These are phyloP conservation scores for Nicotiana rustica DNA, from an alignment of 305 asterid species.

Conservation along the genomic window DNA sequence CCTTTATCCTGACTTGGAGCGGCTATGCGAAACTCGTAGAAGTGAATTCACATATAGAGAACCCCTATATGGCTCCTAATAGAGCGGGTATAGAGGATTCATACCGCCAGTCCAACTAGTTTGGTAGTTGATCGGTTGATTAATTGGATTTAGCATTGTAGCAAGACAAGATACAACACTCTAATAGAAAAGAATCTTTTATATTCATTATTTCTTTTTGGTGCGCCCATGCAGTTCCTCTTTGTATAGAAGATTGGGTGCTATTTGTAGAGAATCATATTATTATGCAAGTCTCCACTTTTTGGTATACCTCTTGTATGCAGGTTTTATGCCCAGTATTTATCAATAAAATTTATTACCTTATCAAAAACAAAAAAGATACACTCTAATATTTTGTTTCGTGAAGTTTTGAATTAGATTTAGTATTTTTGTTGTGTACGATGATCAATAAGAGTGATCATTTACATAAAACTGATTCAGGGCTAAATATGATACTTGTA, in stretches of 20 bases:
- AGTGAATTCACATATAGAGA: slow-evolving; percentile 15
- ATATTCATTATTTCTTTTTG: too few relatives aligned
- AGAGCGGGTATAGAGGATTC: slow-evolving; percentile 19
- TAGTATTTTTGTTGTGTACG: slow-evolving; percentile 19
- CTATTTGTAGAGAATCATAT: too few relatives aligned
- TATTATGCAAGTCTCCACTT: too few relatives aligned
- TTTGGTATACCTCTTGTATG: too few relatives aligned
- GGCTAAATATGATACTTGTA: slow-evolving; percentile 23
- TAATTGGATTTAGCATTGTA: slow-evolving; percentile 11
- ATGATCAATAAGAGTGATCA: neutral
- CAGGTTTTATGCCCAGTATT: too few relatives aligned
- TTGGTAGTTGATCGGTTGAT: neutral
- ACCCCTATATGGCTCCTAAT: slow-evolving; percentile 18
- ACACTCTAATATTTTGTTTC: neutral
- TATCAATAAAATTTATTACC: too few relatives aligned
- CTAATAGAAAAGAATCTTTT: neutral
- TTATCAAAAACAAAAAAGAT: neutral
- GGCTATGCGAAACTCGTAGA: neutral
- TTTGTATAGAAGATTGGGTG: too few relatives aligned
- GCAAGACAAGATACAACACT: neutral
- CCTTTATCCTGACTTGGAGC: neutral
- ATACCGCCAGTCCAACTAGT: neutral
- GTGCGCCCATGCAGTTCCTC: too few relatives aligned
- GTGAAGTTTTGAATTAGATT: slow-evolving; percentile 5
- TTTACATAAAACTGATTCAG: slow-evolving; percentile 5